Percentiles rank a stretch among this genome's conserved stretches.
Conservation (phyloP, 1,284 basidiomycete genomes). For the Sparassis latifolia region DNA sequence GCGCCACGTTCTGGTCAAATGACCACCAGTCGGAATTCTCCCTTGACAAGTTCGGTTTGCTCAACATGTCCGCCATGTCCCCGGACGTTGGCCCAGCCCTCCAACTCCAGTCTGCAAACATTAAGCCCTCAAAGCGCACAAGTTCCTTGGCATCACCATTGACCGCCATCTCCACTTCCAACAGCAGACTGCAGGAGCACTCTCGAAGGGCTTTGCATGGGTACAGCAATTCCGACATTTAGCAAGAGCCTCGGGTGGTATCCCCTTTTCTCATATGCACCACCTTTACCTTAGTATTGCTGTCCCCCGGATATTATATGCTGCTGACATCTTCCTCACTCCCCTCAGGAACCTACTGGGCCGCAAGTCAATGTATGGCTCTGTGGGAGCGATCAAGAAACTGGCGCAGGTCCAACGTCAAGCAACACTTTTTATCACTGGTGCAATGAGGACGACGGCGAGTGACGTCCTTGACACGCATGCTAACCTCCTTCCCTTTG, state of each 20-base stretch:
- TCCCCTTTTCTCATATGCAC: slow-evolving; percentile 7
- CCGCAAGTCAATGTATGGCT: slow-evolving; percentile 9
- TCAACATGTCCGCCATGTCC: too few species aligned
- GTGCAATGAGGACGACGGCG: slow-evolving; percentile 17
- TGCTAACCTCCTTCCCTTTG: slow-evolving; percentile 17
- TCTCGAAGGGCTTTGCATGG: too few species aligned
- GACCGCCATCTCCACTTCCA: too few species aligned
- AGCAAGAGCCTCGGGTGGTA: slow-evolving; percentile 16
- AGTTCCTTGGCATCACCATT: too few species aligned
- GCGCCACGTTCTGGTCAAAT: too few species aligned
- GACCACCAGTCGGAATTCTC: too few species aligned
- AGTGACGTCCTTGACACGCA: slow-evolving; percentile 27
- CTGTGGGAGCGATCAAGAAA: slow-evolving; percentile 1
- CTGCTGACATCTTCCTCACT: slow-evolving; percentile 28
- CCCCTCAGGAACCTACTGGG: slow-evolving; percentile 9
- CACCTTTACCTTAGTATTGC: slow-evolving; percentile 25
- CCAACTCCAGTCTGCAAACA: too few species aligned
- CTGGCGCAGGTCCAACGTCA: slow-evolving; percentile 26
- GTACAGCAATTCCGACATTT: slow-evolving; percentile 10
- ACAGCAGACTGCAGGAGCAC: too few species aligned
- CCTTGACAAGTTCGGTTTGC: slow-evolving; percentile 11
- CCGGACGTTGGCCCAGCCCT: too few species aligned
- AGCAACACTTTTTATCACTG: slow-evolving; percentile 16
- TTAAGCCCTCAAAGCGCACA: too few species aligned
- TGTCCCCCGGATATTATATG: slow-evolving; percentile 30